phyloP scores from a whole-genome alignment of 441 rosid genomes.

The Theobroma grandiflorum region DNA sequence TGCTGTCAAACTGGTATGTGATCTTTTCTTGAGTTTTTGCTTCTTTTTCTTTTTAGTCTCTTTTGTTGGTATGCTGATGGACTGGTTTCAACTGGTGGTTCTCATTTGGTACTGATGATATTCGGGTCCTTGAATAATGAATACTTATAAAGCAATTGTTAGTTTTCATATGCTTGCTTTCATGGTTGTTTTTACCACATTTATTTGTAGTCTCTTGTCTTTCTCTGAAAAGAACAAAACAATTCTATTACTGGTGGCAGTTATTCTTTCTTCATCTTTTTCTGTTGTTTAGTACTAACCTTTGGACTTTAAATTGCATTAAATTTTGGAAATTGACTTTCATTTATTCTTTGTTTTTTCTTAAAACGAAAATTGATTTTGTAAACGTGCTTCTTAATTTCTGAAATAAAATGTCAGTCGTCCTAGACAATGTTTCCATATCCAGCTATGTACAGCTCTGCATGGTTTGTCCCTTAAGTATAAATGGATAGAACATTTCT shows the following conservation, averaged over 20 bases:
- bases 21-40: background rate
- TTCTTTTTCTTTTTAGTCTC: background rate
- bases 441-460: background rate
- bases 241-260: background rate
- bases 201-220: background rate
- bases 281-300: constrained; percentile 4
- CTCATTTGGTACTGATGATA: background rate
- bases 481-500: background rate
- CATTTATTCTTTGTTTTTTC: background rate
- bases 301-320: constrained; percentile 1
- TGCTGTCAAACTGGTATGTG: constrained; percentile 91
- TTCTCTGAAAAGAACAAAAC: background rate
- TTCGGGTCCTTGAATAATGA: background rate
- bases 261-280: background rate
- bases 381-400: background rate
- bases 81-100: background rate
- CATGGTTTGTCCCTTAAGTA: background rate
- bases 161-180: constrained; percentile 1
- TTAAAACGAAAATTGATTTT: background rate
- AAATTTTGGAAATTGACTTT: background rate
- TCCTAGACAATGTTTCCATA: background rate
- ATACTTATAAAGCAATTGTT: background rate
- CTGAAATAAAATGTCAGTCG: background rate
- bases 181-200: background rate
- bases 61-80: constrained; percentile 2